Evolutionary conservation across 129 eudicot species (phyloP).

Genomic region (Pittosporum tobira): DNA sequence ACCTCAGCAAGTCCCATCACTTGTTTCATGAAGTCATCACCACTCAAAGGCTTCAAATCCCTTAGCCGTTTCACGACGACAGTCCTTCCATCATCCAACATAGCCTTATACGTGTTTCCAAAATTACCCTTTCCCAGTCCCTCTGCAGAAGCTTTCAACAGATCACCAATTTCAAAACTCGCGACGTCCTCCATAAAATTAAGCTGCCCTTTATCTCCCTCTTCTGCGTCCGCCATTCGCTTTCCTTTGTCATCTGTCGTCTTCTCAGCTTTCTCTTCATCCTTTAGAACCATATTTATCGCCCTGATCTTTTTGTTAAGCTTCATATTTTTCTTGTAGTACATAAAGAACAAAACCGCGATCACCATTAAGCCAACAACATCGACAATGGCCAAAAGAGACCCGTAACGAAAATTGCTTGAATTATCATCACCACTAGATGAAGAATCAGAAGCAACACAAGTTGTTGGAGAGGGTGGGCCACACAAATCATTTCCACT

Average conservation of each 20-base stretch:
- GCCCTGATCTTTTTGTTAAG: slow-evolving; percentile 16
- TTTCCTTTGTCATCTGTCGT: slow-evolving; percentile 13
- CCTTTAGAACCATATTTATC: not conserved
- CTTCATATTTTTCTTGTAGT: slow-evolving; percentile 39
- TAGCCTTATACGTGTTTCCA: slow-evolving; percentile 56
- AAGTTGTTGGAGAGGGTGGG: slow-evolving; percentile 25
- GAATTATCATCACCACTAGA: not conserved
- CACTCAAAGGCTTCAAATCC: slow-evolving; percentile 62
- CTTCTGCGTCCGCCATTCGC: slow-evolving; percentile 13
- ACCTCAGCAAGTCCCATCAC: slow-evolving; percentile 33
- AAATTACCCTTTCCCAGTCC: slow-evolving; percentile 62
- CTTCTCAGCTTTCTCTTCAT: slow-evolving; percentile 19
- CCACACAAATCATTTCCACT: slow-evolving; percentile 46
- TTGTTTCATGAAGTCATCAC: slow-evolving; percentile 48
- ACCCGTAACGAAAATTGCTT: slow-evolving; percentile 11
- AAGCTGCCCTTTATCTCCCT: slow-evolving; percentile 29
- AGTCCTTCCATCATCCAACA: slow-evolving; percentile 36
- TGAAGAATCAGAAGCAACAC: slow-evolving; percentile 7
- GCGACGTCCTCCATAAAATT: slow-evolving; percentile 34
- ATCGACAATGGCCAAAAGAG: slow-evolving; percentile 21
- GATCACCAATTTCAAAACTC: slow-evolving; percentile 48
- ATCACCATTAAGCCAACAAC: slow-evolving; percentile 34
- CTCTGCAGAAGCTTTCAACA: slow-evolving; percentile 72
- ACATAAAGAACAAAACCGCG: slow-evolving; percentile 22
- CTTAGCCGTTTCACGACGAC: slow-evolving; percentile 64